Base-by-base conservation (phyloP, 768 basidiomycete species). In the Austroboletus eburneus region DNA sequence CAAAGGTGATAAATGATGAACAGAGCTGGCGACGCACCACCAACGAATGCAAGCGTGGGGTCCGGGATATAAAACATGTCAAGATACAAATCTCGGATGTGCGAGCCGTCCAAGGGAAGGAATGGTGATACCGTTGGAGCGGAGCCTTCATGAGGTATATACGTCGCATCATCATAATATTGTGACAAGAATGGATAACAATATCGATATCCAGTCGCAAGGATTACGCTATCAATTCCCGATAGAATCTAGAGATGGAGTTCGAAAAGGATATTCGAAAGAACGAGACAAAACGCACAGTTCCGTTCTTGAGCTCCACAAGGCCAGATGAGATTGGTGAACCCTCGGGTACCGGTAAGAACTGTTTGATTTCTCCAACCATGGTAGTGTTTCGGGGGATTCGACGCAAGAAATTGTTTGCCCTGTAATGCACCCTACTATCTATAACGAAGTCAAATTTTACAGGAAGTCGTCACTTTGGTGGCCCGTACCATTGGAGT, bases 121-220 rank as follows among this genome's bases (percentile, higher is more conserved):
- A 57, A 57, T 4, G 46, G 41, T 12, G 47, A 39, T 4, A 54
- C 39, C 4, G 33, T 33, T 13, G 24, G 0, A 10, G 39, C 24
- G 3, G 42, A 42, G 1, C 43, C 39, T n/a, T 25, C 27, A 2
- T 39, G 39, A 13, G 46, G 42, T 2, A 23, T 33, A 4, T 42
- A 43, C 2, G 45, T 21, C 16, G 46, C 44, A 14, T 16, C 39
- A 3, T 57, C 56, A 27, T 57, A 57, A 29, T 54, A 54, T 25
- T 49, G 55, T 7, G 51, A 21, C 29, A 50, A 39, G 44, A 57
- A 57, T 22, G 55, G 56, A 12, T 30, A 57, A 12, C 55, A 50
- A n/a, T 48, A 43, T 18, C 44, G 38, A 41, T 37, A 54, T 1
- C 46, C 51, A 9, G 56, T 57, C 2, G 55, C 34, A 12, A 50